Conservation (phyloP, 1,284 basidiomycete genomes). For the Bondarzewia mesenterica region DNA sequence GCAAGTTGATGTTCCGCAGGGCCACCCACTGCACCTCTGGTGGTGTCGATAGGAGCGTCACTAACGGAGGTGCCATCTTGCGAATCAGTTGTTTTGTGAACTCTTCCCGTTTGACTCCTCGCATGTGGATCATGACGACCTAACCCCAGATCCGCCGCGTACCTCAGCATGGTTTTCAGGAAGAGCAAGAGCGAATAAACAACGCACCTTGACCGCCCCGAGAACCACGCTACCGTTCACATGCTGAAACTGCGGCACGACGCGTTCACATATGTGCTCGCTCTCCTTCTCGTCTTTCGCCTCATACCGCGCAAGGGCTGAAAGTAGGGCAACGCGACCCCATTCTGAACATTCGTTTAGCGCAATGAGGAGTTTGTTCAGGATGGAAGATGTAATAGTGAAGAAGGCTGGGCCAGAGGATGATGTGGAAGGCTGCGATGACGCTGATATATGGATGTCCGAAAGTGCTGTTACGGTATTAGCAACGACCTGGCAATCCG, state of each 20-base stretch:
- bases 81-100: slow-evolving; percentile 82
- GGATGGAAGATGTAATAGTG: slow-evolving; percentile 71
- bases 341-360: slow-evolving; percentile 99
- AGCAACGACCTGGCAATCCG: slow-evolving; percentile 68
- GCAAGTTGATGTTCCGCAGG: slow-evolving; percentile 91
- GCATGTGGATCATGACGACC: slow-evolving; percentile 98
- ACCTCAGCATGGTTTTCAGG: not conserved
- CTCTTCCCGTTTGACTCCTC: slow-evolving; percentile 76
- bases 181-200: not conserved
- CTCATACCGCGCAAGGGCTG: slow-evolving; percentile 79
- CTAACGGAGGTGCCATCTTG: slow-evolving; percentile 97
- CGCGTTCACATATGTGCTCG: slow-evolving; percentile 97
- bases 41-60: slow-evolving; percentile 69
- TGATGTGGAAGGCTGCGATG: slow-evolving; percentile 42
- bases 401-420: slow-evolving; percentile 67
- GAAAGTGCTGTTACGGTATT: slow-evolving; percentile 92
- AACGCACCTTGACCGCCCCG: slow-evolving; percentile 81
- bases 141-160: slow-evolving; percentile 20
- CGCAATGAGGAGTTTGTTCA: slow-evolving; percentile 90
- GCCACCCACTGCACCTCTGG: slow-evolving; percentile 96
- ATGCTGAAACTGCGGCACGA: slow-evolving; percentile 98
- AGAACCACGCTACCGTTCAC: slow-evolving; percentile 93
- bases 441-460: slow-evolving; percentile 80
- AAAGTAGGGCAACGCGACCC: slow-evolving; percentile 92
- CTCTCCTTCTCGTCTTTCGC: slow-evolving; percentile 87